These are phyloP conservation scores for Arbutus unedo DNA, from an alignment of 148 eudicot species.

Conservation along the genomic window DNA sequence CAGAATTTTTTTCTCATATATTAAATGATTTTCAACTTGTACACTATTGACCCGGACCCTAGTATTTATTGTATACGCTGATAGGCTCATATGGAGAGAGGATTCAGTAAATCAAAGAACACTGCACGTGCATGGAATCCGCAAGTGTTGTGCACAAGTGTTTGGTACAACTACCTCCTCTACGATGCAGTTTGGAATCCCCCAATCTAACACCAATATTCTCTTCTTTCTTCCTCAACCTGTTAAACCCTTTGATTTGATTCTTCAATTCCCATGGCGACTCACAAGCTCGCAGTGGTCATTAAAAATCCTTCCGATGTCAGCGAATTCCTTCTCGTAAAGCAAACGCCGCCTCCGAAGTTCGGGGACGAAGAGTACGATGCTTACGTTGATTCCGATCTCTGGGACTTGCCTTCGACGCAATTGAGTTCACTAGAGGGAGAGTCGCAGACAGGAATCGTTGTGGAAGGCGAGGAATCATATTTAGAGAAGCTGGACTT, in stretches of 20 bases:
- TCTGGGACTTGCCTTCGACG: conserved; percentile 76
- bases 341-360: conserved; percentile 63
- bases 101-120: no score
- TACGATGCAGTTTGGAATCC: not conserved
- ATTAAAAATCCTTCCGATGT: conserved; percentile 45
- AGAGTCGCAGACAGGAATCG: conserved; percentile 24
- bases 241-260: not conserved
- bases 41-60: no score
- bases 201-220: not conserved
- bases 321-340: conserved; percentile 44
- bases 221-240: not conserved
- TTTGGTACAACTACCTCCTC: conserved; percentile 2
- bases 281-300: conserved; percentile 43
- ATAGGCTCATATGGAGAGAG: no score
- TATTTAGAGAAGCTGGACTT: conserved; percentile 37
- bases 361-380: conserved; percentile 71
- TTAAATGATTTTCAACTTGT: no score
- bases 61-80: no score
- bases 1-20: no score
- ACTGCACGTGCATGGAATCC: no score
- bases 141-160: not conserved
- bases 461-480: conserved; percentile 41
- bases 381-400: conserved; percentile 69
- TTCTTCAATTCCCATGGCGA: conserved; percentile 37
- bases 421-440: conserved; percentile 27